These are phyloP conservation scores for Lepidium campestre DNA, from an alignment of 441 rosid genomes.

Conservation along the genomic window DNA sequence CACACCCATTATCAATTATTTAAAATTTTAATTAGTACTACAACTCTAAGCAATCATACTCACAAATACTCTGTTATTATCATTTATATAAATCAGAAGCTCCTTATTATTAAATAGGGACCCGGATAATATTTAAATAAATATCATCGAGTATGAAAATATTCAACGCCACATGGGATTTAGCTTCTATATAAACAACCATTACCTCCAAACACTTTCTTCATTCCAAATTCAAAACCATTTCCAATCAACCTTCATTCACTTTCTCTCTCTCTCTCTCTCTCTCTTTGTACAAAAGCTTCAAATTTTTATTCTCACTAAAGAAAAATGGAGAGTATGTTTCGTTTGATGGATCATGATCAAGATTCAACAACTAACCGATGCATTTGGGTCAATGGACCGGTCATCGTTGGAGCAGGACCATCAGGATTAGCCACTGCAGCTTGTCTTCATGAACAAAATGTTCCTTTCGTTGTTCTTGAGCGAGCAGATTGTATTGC, in stretches of 20 bases:
- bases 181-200: slow-evolving; percentile 20
- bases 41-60: slow-evolving; percentile 24
- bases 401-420: slow-evolving; percentile 76
- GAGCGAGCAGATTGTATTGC: slow-evolving; percentile 75
- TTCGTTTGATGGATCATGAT: slow-evolving; percentile 45
- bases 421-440: slow-evolving; percentile 79
- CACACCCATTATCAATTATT: slow-evolving; percentile 9
- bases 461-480: slow-evolving; percentile 59
- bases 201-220: slow-evolving; percentile 25
- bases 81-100: slow-evolving; percentile 3
- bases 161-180: slow-evolving; percentile 27
- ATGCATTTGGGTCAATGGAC: slow-evolving; percentile 63
- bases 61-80: slow-evolving; percentile 14
- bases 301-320: neutral
- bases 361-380: slow-evolving; percentile 32
- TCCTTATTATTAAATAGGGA: neutral
- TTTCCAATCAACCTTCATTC: slow-evolving; percentile 9
- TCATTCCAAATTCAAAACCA: slow-evolving; percentile 33
- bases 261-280: neutral
- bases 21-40: neutral
- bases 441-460: slow-evolving; percentile 61
- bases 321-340: slow-evolving; percentile 44
- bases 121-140: neutral
- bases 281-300: neutral
- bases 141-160: slow-evolving; percentile 4